Evolutionary conservation across 148 eudicot species (phyloP), one percentile per base, ranked within the genome.

Genomic region (Oxyria digyna): DNA sequence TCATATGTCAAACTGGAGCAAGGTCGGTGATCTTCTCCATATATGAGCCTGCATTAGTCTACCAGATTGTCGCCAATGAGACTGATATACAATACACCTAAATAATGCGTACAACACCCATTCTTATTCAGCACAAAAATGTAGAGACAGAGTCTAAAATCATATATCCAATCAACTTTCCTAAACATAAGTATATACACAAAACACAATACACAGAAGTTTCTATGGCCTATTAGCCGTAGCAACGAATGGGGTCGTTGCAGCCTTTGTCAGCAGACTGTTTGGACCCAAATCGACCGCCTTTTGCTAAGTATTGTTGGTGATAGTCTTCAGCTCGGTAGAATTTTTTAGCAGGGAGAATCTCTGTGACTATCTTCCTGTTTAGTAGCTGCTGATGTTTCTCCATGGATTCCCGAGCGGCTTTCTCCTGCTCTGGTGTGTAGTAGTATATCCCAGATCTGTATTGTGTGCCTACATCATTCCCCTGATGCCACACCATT

Each of bases 391-490:
- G 14, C 33, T 59, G 65, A 10, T 59, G 65, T 14, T 26, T 59
- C 65, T 59, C 65, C 33, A 59, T 10, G 31, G 65, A 59, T 8
- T 59, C 65, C 15, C 8, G 6, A 15, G 65, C 65, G 4, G 37
- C 37, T 59, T 27, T 59, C 9, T 59, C 65, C 8, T 59, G 65
- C 33, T 59, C 65, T 9, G 65, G 17, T 26, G 65, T 6, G 2
- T 59, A 59, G 65, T 24, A 59, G 65, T 59, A 59, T 26, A 59
- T 59, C n/a, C 35, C 65, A 1, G 65, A 59, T 59, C 65, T 59
- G 65, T 59, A 59, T 59, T 59, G 65, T 31, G 65, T 59, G 17
- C 65, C 65, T 4, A 59, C 65, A 59, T 59, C 65, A 59, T 59
- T 59, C 8, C 65, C 65, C 65, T 59, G 65, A 5, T 46, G 23